A percentile compares a stretch with the other conserved stretches of the same genome.
Evolutionary conservation across 1,284 basidiomycete species (phyloP).

Genomic region (Ceratobasidium sp.): DNA sequence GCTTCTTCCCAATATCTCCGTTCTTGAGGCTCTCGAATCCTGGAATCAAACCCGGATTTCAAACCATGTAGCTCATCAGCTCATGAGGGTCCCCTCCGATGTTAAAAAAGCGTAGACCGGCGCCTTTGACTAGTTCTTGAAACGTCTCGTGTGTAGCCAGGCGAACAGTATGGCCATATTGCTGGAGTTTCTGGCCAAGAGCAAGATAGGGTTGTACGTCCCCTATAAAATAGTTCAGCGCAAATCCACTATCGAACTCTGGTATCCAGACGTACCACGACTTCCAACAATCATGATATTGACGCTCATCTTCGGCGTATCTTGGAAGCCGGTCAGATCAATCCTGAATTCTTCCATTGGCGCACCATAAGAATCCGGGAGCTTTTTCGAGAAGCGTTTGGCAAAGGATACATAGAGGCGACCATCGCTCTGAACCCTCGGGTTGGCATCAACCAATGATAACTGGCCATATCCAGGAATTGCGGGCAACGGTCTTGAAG

Average conservation of each 20-base stretch:
- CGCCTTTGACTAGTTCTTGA: conserved; percentile 66
- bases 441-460: too few species aligned
- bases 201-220: conserved; percentile 81
- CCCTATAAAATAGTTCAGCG: conserved; percentile 57
- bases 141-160: conserved; percentile 78
- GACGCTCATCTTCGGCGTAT: conserved; percentile 65
- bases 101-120: conserved; percentile 68
- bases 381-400: conserved; percentile 59
- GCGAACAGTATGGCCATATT: conserved; percentile 71
- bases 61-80: conserved; percentile 73
- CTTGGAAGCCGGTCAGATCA: too few species aligned
- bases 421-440: too few species aligned
- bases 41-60: conserved; percentile 69
- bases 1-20: conserved; percentile 65
- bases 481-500: too few species aligned
- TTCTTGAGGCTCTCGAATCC: conserved; percentile 64
- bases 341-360: too few species aligned
- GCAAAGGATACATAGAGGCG: too few species aligned
- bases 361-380: conserved; percentile 61
- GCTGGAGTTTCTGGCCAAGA: conserved; percentile 67
- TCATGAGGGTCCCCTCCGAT: conserved; percentile 72
- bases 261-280: conserved; percentile 61
- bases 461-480: too few species aligned
- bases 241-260: background rate
- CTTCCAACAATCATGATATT: conserved; percentile 76